Evolutionary conservation across 176 grass and related monocot genomes (phyloP).

Genomic region (Oryza rufipogon): DNA sequence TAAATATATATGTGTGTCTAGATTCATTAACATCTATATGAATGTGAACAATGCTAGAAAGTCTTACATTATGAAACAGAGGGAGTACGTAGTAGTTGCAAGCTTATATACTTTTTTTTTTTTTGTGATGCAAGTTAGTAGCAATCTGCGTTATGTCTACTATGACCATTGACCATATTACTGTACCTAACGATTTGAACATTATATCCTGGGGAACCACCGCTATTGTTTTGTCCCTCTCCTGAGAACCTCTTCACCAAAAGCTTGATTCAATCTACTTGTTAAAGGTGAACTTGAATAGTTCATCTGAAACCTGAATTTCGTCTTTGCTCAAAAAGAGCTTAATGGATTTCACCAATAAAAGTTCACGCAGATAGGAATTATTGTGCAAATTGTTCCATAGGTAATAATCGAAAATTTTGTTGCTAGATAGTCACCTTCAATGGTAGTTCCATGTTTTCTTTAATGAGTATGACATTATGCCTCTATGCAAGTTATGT

Average conservation of each 20-base stretch:
- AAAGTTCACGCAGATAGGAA: neutral
- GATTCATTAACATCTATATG: no score
- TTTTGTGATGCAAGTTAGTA: neutral
- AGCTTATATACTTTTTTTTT: neutral
- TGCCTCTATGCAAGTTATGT: neutral
- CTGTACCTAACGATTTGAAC: neutral
- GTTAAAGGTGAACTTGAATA: neutral
- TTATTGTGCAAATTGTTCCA: neutral
- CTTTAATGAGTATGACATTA: conserved; percentile 4
- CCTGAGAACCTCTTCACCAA: neutral
- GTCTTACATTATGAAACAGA: no score
- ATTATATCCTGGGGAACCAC: neutral
- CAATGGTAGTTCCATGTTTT: neutral
- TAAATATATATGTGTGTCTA: no score
- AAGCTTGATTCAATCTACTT: no score
- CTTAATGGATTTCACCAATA: neutral
- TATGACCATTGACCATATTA: neutral
- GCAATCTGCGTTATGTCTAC: neutral
- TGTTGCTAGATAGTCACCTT: neutral
- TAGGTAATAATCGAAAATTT: neutral
- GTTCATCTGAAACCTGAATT: neutral
- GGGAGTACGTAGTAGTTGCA: neutral
- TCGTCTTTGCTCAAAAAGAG: neutral
- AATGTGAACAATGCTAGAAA: no score
- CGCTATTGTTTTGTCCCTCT: neutral